These are phyloP conservation scores for Tothia fuscella DNA, from an alignment of 2,329 filamentous ascomycete species.

Conservation along the genomic window DNA sequence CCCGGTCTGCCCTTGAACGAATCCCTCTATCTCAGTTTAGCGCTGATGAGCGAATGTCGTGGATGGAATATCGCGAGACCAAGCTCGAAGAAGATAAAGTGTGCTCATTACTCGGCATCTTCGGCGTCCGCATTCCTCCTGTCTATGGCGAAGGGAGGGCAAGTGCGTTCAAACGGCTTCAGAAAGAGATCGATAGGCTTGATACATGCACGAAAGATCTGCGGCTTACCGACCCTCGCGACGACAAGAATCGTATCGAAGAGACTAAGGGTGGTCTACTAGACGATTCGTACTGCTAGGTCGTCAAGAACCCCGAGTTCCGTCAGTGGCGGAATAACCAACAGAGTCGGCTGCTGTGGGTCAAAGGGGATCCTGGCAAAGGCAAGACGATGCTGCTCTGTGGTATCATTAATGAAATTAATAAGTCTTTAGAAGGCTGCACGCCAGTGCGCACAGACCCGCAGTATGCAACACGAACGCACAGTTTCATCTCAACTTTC, in stretches of 20 bases:
- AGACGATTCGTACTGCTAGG: slow-evolving; percentile 14
- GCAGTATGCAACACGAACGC: no score
- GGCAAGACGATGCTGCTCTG: no score
- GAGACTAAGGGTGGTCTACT: slow-evolving; percentile 13
- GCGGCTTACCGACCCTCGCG: slow-evolving; percentile 10
- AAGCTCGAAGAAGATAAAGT: slow-evolving; percentile 18
- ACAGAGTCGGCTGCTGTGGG: slow-evolving; percentile 24
- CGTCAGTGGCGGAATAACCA: slow-evolving; percentile 16
- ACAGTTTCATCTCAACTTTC: no score
- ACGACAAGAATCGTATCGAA: no score
- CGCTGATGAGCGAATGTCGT: slow-evolving; percentile 17
- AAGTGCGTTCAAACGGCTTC: slow-evolving; percentile 13
- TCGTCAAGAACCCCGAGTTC: slow-evolving; percentile 17
- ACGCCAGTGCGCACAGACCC: no score
- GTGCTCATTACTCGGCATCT: slow-evolving; percentile 22
- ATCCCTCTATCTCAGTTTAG: slow-evolving; percentile 13
- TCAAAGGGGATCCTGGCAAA: no score
- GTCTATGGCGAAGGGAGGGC: slow-evolving; percentile 13
- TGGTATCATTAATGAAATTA: no score
- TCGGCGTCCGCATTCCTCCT: slow-evolving; percentile 14
- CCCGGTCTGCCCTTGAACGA: slow-evolving; percentile 10
- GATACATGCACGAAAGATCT: slow-evolving; percentile 11
- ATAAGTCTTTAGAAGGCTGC: no score
- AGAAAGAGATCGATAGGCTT: slow-evolving; percentile 13
- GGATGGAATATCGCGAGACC: slow-evolving; percentile 19